Evolutionary conservation across 164 flowering plant species (phyloP).

Genomic region (Brasenia schreberi): DNA sequence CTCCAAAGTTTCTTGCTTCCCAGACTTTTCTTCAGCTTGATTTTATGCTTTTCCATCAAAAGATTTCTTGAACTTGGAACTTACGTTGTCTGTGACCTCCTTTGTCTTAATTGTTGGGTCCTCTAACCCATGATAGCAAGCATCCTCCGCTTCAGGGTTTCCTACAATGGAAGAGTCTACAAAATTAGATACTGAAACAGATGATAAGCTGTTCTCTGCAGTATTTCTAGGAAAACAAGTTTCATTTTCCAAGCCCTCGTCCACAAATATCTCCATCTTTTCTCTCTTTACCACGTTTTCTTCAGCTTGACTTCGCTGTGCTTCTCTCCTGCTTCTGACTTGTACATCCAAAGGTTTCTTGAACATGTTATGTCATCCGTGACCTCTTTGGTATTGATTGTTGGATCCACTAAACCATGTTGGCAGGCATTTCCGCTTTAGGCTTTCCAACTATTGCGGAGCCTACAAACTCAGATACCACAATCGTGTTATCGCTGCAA

Average conservation of each 20-base stretch:
- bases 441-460: constrained; percentile 68
- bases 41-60: constrained; percentile 32
- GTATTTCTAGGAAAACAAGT: background rate
- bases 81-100: constrained; percentile 86
- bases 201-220: background rate
- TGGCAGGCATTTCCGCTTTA: constrained; percentile 64
- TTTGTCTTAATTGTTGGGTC: constrained; percentile 88
- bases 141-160: constrained; percentile 63
- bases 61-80: constrained; percentile 83
- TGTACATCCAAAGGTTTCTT: constrained; percentile 62
- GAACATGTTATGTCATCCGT: constrained; percentile 89
- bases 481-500: constrained; percentile 42
- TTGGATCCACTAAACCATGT: constrained; percentile 94
- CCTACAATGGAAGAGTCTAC: constrained; percentile 64
- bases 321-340: constrained; percentile 20
- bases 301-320: constrained; percentile 20
- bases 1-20: constrained; percentile 20
- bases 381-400: constrained; percentile 85
- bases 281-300: constrained; percentile 14
- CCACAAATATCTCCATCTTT: constrained; percentile 46
- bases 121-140: constrained; percentile 79
- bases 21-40: constrained; percentile 19
- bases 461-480: constrained; percentile 58
- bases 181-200: constrained; percentile 35
- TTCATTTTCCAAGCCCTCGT: constrained; percentile 29